Evolutionary conservation across 116 monocot species (phyloP), one percentile per base, ranked within the genome.

Genomic region (Iris pallida): DNA sequence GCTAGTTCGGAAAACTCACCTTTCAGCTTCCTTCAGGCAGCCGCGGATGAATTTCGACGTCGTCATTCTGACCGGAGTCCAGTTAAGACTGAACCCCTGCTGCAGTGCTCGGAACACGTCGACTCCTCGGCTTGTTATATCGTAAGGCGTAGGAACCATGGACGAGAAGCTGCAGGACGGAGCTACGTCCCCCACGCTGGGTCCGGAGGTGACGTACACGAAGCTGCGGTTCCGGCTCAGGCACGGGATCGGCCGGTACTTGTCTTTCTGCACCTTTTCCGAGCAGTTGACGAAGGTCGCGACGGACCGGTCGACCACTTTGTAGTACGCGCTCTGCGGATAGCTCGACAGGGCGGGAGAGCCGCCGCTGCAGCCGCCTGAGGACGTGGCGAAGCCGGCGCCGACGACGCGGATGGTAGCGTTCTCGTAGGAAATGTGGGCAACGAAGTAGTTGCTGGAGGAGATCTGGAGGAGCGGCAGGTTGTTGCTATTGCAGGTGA

Each of bases 131-230:
- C 30, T 30, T 3, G 30, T 30, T 30, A 30, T 30, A 30, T 30
- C 3, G 30, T 30, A 30, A 30, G 30, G 13, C 30, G 30, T 30
- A 30, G 30, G 64, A 10, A 64, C 18, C 64, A 65, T 65, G 0
- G 12, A 65, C 20, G 49, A 20, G 42, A 65, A 8, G 20, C 65
- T 65, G 18, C 65, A 65, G 13, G 19, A 65, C 20, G 49, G 48
- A 9, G 65, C 65, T 8, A 65, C 6, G 16, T 65, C 20, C 20
- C 48, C 8, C 20, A 51, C 65, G 1, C 18, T 19, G 20, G 6
- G 47, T 12, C 65, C 10, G 0, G 13, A 20, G 20, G 30, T 19
- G 49, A 7, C 49, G 47, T 65, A 65, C 7, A 65, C 49, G 12
- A 20, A 65, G 9, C 19, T 18, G 19, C 19, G 20, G 3, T 20